These are phyloP conservation scores for Akanthomyces lecanii DNA, from an alignment of 2,329 filamentous ascomycete genomes.

Conservation along the genomic window DNA sequence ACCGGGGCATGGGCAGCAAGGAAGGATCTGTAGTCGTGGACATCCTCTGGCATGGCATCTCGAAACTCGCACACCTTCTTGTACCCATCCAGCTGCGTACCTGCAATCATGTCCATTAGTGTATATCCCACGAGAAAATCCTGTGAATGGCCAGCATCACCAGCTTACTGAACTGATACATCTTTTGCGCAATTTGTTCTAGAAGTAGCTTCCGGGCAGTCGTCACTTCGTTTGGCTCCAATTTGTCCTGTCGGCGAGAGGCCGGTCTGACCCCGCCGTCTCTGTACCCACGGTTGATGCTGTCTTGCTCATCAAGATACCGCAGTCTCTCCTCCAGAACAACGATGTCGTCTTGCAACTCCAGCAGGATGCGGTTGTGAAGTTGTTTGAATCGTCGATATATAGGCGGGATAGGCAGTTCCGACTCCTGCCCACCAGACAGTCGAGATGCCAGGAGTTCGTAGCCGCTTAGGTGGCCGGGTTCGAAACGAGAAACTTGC, in stretches of 20 bases:
- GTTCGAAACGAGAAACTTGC: slow-evolving; percentile 28
- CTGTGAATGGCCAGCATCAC: slow-evolving; percentile 1
- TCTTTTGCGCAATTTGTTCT: slow-evolving; percentile 59
- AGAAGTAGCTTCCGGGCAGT: slow-evolving; percentile 58
- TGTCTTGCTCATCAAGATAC: slow-evolving; percentile 58
- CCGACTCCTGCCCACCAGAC: slow-evolving; percentile 21
- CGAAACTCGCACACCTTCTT: neutral
- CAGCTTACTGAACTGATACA: slow-evolving; percentile 62
- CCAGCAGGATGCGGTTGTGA: slow-evolving; percentile 76
- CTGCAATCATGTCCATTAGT: slow-evolving; percentile 46
- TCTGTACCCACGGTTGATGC: slow-evolving; percentile 40
- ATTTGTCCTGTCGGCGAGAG: slow-evolving; percentile 54
- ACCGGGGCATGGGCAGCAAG: slow-evolving; percentile 52
- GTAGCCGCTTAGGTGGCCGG: slow-evolving; percentile 53
- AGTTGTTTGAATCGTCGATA: slow-evolving; percentile 80
- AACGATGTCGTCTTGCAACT: slow-evolving; percentile 79
- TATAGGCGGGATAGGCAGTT: slow-evolving; percentile 50
- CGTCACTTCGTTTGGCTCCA: slow-evolving; percentile 53
- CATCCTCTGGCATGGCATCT: neutral
- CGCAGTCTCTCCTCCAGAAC: slow-evolving; percentile 77
- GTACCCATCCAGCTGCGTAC: slow-evolving; percentile 20
- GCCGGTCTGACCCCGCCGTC: slow-evolving; percentile 49
- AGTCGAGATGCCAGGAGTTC: slow-evolving; percentile 58
- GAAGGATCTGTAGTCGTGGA: slow-evolving; percentile 49
- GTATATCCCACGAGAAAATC: neutral